A percentile compares a stretch with the other conserved stretches of the same genome.
Evolutionary conservation across 2,329 filamentous ascomycete genomes (phyloP).

Genomic region (Esteya vermicola): DNA sequence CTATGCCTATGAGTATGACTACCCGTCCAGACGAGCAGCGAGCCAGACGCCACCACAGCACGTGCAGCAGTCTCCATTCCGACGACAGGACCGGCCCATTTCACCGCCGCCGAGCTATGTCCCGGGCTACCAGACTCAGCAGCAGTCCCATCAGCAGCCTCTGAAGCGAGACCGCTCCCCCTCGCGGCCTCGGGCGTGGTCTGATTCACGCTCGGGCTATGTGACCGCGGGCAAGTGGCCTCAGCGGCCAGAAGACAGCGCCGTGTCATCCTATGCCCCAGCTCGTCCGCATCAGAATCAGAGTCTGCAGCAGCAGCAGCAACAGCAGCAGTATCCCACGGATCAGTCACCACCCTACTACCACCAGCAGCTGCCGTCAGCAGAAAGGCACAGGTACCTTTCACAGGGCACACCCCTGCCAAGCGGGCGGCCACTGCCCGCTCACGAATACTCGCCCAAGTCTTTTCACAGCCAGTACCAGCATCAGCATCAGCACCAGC

Average conservation of each 20-base stretch:
- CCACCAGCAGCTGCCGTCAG: background rate
- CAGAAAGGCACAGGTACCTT: too few species aligned
- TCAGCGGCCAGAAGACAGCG: background rate
- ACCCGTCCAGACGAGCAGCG: too few species aligned
- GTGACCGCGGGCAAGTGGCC: constrained; percentile 5
- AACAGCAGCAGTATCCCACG: background rate
- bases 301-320: background rate
- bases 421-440: background rate
- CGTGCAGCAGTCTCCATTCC: constrained; percentile 1
- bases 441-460: background rate
- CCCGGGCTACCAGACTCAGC: too few species aligned
- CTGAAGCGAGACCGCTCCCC: background rate
- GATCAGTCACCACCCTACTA: too few species aligned
- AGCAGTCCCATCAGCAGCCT: too few species aligned
- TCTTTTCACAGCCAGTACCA: background rate
- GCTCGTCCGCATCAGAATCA: background rate
- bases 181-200: background rate
- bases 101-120: too few species aligned
- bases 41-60: background rate
- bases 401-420: too few species aligned
- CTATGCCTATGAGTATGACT: constrained; percentile 3
- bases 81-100: constrained; percentile 1
- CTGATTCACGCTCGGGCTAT: constrained; percentile 4
- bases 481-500: background rate
- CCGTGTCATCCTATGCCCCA: background rate